Evolutionary conservation across 495 filamentous ascomycete genomes (phyloP).

Genomic region (Apiosordaria backusii): DNA sequence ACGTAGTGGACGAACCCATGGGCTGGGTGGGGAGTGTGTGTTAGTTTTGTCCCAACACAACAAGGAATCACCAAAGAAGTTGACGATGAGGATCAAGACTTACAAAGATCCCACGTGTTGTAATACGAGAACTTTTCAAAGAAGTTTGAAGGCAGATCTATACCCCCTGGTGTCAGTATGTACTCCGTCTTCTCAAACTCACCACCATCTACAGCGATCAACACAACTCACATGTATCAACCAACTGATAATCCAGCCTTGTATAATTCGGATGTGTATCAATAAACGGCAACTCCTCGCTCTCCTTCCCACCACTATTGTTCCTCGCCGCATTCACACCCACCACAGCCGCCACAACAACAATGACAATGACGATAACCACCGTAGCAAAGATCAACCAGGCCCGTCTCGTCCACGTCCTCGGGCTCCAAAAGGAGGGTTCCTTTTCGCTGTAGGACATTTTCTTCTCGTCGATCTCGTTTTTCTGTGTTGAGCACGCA

Average conservation of each 20-base stretch:
- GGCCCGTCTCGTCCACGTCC: slow-evolving; percentile 47
- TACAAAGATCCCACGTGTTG: slow-evolving; percentile 24
- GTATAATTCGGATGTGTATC: slow-evolving; percentile 37
- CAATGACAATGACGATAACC: slow-evolving; percentile 36
- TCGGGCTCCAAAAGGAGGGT: slow-evolving; percentile 24
- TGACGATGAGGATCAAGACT: too few relatives aligned
- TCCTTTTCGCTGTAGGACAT: not conserved
- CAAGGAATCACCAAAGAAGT: too few relatives aligned
- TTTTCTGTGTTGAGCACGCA: too few relatives aligned
- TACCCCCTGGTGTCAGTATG: too few relatives aligned
- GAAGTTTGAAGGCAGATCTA: slow-evolving; percentile 46
- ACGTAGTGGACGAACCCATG: slow-evolving; percentile 46
- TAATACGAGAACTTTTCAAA: slow-evolving; percentile 54
- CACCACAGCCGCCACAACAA: slow-evolving; percentile 47
- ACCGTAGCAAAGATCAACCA: slow-evolving; percentile 29
- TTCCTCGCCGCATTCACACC: slow-evolving; percentile 48
- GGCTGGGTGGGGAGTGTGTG: too few relatives aligned
- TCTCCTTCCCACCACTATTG: slow-evolving; percentile 25
- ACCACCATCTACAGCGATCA: not conserved
- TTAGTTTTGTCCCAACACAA: too few relatives aligned
- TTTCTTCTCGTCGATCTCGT: not conserved
- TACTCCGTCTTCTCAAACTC: not conserved
- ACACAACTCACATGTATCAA: slow-evolving; percentile 35
- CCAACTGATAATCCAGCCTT: slow-evolving; percentile 34
- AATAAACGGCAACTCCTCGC: not conserved